These are phyloP conservation scores for Melaleuca alternifolia DNA, from an alignment of 345 rosid genomes.

Conservation along the genomic window DNA sequence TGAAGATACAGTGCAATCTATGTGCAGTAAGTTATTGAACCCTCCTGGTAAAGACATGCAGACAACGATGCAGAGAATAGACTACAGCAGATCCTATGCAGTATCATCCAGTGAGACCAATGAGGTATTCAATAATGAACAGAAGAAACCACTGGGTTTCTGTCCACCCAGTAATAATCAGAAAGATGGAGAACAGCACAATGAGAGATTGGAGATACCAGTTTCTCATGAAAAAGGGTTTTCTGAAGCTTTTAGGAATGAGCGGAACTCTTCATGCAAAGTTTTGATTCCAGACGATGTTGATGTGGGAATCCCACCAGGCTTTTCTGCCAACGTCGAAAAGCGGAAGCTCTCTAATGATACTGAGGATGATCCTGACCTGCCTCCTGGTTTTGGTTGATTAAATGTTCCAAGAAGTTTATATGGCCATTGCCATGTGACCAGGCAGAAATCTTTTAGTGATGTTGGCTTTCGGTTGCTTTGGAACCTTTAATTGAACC, in stretches of 20 bases:
- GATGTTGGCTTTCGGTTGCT: no score
- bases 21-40: constrained; percentile 45
- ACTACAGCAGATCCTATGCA: constrained; percentile 5
- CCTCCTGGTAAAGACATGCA: constrained; percentile 23
- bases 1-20: constrained; percentile 64
- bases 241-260: constrained; percentile 22
- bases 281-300: constrained; percentile 8
- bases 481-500: neutral
- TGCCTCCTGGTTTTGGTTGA: constrained; percentile 1
- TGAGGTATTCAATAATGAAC: constrained; percentile 21
- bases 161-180: constrained; percentile 7
- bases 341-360: neutral
- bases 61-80: constrained; percentile 11
- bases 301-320: constrained; percentile 15
- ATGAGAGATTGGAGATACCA: constrained; percentile 12
- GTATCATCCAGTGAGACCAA: constrained; percentile 10
- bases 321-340: neutral
- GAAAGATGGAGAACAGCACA: constrained; percentile 6
- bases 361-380: neutral
- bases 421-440: no score
- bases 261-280: neutral
- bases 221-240: constrained; percentile 12
- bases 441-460: no score
- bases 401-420: neutral
- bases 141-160: constrained; percentile 37